phyloP scores from a whole-genome alignment of 2,329 filamentous ascomycete genomes.

The Polychaeton citri region DNA sequence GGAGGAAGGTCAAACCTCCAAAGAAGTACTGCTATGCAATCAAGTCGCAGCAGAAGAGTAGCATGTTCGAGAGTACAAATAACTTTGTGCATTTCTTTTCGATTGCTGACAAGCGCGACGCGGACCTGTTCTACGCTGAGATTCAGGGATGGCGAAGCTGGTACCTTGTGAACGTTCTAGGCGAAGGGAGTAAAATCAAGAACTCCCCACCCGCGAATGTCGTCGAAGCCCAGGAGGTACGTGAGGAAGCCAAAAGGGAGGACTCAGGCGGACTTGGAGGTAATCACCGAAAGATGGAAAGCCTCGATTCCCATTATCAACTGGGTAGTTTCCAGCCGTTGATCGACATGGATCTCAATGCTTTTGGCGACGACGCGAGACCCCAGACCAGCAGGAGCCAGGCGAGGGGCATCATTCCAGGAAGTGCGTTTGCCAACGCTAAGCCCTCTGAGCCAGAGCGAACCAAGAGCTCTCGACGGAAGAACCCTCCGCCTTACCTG shows the following conservation, averaged over 20 bases:
- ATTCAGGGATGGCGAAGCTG: constrained; percentile 81
- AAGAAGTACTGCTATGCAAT: constrained; percentile 78
- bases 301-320: constrained; percentile 42
- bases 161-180: constrained; percentile 68
- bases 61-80: constrained; percentile 66
- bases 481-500: constrained; percentile 24
- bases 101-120: constrained; percentile 56
- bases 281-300: constrained; percentile 12
- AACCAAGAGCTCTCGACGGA: constrained; percentile 8
- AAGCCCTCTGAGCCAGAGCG: constrained; percentile 12
- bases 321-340: constrained; percentile 56
- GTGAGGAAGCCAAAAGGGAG: constrained; percentile 13
- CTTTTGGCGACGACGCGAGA: not conserved
- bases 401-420: constrained; percentile 6
- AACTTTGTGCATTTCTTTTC: constrained; percentile 91
- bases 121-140: constrained; percentile 54
- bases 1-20: constrained; percentile 64
- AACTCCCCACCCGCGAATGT: constrained; percentile 8
- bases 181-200: constrained; percentile 34
- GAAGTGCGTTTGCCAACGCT: constrained; percentile 7
- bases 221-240: constrained; percentile 2
- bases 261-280: constrained; percentile 1
- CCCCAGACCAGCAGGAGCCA: not conserved
- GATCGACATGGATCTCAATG: constrained; percentile 42
- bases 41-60: constrained; percentile 82